Conservation (phyloP, 2,329 filamentous ascomycete species). For the Hypoxylon sp. region DNA sequence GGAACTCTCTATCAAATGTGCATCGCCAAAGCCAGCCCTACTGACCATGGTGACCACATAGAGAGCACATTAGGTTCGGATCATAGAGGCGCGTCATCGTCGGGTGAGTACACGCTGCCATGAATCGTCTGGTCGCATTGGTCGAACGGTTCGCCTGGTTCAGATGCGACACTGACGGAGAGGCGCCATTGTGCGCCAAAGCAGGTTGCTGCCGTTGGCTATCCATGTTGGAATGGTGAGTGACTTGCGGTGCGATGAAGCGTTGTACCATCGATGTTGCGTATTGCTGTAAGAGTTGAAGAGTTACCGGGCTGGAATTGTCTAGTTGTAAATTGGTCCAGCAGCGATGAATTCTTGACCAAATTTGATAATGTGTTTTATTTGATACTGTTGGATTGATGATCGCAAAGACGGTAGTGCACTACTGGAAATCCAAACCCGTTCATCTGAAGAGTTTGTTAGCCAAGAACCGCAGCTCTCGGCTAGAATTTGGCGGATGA, state of each 20-base stretch:
- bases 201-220: conserved; percentile 2
- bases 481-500: background rate
- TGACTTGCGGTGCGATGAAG: conserved; percentile 19
- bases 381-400: conserved; percentile 19
- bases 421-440: conserved; percentile 9
- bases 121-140: conserved; percentile 29
- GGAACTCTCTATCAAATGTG: conserved; percentile 52
- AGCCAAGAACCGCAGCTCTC: conserved; percentile 10
- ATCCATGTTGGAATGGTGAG: conserved; percentile 24
- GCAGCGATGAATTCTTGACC: background rate
- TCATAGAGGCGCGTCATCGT: conserved; percentile 75
- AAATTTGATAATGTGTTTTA: background rate
- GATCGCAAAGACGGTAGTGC: conserved; percentile 1
- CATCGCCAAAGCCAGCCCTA: conserved; percentile 82
- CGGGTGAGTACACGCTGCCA: conserved; percentile 70
- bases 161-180: conserved; percentile 8
- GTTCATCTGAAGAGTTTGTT: conserved; percentile 9
- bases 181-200: background rate
- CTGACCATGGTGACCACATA: conserved; percentile 66
- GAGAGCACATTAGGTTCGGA: conserved; percentile 63
- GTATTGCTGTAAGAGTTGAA: background rate
- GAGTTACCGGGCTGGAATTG: conserved; percentile 1
- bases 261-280: conserved; percentile 10
- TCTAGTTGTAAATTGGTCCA: conserved; percentile 2
- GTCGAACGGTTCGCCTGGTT: conserved; percentile 6